Conservation (phyloP, 2,329 filamentous ascomycete genomes). For the Fusarium piperis region DNA sequence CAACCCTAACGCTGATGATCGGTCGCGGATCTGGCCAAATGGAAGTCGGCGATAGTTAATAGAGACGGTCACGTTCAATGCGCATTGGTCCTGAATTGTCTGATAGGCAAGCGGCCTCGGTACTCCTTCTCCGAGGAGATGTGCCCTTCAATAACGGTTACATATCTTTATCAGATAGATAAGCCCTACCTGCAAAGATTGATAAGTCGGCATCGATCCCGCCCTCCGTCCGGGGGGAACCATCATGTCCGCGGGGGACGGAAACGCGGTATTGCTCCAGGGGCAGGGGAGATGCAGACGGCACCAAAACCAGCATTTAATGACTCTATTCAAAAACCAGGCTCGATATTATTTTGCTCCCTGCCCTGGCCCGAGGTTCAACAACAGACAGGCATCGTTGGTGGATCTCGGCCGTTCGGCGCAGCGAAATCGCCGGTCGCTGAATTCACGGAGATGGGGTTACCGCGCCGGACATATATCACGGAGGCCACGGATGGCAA, state of each 20-base stretch:
- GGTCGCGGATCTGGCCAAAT: constrained; percentile 27
- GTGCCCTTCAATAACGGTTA: constrained; percentile 3
- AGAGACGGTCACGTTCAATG: not conserved
- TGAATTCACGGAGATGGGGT: constrained; percentile 26
- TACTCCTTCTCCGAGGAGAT: constrained; percentile 2
- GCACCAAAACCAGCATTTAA: not conserved
- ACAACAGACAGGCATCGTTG: not conserved
- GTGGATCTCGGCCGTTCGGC: constrained; percentile 21
- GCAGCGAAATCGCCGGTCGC: constrained; percentile 28
- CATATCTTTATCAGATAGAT: constrained; percentile 25
- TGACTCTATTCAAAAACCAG: not conserved
- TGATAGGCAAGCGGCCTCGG: constrained; percentile 9
- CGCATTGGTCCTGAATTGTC: not conserved
- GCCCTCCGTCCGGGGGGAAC: not conserved
- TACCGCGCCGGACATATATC: constrained; percentile 20
- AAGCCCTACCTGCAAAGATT: constrained; percentile 20
- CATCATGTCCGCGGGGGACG: not conserved
- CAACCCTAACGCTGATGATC: constrained; percentile 22
- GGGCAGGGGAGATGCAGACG: not conserved
- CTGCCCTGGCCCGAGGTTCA: not conserved
- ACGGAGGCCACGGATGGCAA: not conserved
- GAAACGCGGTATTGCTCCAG: not conserved
- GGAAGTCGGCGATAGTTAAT: constrained; percentile 30
- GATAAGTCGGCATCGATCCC: constrained; percentile 19
- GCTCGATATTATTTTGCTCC: not conserved